Percentiles rank a stretch among this genome's conserved stretches.
phyloP scores from a whole-genome alignment of 176 grass and related monocot genomes.

The Bothriochloa decipiens region DNA sequence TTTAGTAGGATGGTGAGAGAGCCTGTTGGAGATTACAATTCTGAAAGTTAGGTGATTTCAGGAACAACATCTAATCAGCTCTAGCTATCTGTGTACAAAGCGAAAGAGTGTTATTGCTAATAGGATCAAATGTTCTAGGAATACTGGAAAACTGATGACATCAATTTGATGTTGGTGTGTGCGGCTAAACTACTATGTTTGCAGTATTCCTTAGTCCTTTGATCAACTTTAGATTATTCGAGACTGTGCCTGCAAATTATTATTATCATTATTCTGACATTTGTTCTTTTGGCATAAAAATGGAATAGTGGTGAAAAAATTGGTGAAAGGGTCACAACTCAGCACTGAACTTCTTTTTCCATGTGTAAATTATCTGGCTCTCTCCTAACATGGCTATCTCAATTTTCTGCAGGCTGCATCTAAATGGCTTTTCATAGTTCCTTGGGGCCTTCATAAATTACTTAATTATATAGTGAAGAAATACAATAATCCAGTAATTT shows the following conservation, averaged over 20 bases:
- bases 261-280: slow-evolving; percentile 44
- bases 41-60: not conserved
- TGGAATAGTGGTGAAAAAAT: slow-evolving; percentile 70
- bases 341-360: not conserved
- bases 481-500: slow-evolving; percentile 73
- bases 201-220: slow-evolving; percentile 7
- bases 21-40: not conserved
- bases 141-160: not conserved
- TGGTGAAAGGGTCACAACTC: slow-evolving; percentile 83
- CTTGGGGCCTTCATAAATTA: slow-evolving; percentile 82
- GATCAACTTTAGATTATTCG: slow-evolving; percentile 2
- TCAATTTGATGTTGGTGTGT: not conserved
- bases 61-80: not conserved
- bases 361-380: slow-evolving; percentile 2
- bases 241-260: not conserved
- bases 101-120: not conserved
- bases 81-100: not conserved
- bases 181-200: not conserved
- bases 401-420: slow-evolving; percentile 85
- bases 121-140: not conserved
- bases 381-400: slow-evolving; percentile 28
- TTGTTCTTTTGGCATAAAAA: slow-evolving; percentile 61
- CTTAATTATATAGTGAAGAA: slow-evolving; percentile 73
- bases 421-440: slow-evolving; percentile 92
- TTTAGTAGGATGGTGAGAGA: slow-evolving; percentile 5